Percentiles rank a stretch among this genome's conserved stretches.
These are phyloP conservation scores for Arxiozyma slooffiae DNA, from an alignment of 1,139 yeast species.

Conservation along the genomic window DNA sequence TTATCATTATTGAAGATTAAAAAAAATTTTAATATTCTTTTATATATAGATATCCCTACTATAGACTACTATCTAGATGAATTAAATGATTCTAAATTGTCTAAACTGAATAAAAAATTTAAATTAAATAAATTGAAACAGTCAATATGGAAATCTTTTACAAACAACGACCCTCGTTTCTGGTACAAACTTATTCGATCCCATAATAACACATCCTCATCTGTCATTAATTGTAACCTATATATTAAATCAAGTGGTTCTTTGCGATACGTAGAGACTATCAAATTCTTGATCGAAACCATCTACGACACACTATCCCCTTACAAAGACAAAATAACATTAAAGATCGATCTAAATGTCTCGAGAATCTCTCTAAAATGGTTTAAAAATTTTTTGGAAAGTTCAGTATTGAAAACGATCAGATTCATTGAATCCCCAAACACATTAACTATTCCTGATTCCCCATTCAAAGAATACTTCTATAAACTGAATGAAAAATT, in stretches of 20 bases:
- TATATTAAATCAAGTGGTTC: constrained; percentile 27
- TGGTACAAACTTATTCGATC: constrained; percentile 13
- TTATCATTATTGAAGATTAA: constrained; percentile 5
- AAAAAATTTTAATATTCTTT: constrained; percentile 17
- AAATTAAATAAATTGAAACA: constrained; percentile 23
- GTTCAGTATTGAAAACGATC: constrained; percentile 15
- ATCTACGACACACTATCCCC: constrained; percentile 15
- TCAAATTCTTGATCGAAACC: constrained; percentile 26
- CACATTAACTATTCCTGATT: constrained; percentile 4
- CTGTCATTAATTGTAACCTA: constrained; percentile 4
- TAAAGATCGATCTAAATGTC: constrained; percentile 21
- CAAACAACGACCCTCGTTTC: constrained; percentile 19
- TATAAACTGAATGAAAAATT: constrained; percentile 23
- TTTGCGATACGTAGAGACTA: constrained; percentile 28
- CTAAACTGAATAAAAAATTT: constrained; percentile 25
- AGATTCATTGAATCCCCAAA: constrained; percentile 10
- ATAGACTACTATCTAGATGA: constrained; percentile 30
- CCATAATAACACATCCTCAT: neutral
- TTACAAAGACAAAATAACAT: constrained; percentile 8
- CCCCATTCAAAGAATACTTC: constrained; percentile 29
- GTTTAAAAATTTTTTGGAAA: constrained; percentile 25
- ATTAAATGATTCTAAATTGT: constrained; percentile 20
- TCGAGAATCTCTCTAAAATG: constrained; percentile 27
- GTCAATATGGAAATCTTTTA: constrained; percentile 20
- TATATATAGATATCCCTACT: constrained; percentile 30